Conservation (phyloP, 148 eudicot genomes). For the Vaccinium darrowii region DNA sequence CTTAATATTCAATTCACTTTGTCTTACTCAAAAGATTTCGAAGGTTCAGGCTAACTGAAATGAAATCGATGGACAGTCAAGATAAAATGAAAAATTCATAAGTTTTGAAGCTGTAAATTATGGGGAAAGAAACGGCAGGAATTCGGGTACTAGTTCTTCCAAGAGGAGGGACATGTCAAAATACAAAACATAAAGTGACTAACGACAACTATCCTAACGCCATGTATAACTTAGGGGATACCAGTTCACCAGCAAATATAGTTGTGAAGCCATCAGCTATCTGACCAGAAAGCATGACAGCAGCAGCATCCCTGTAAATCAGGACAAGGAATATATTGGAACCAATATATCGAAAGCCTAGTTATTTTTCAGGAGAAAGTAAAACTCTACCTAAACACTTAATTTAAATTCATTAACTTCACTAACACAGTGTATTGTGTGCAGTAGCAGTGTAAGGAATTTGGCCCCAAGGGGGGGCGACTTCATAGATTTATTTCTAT, state of each 20-base stretch:
- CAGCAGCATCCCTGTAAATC: conserved; percentile 66
- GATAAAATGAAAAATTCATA: no score
- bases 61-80: neutral
- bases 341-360: conserved; percentile 14
- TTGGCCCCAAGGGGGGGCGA: no score
- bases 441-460: no score
- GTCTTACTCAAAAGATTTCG: neutral
- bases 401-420: neutral
- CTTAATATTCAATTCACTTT: neutral
- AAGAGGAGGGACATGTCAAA: neutral
- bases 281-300: conserved; percentile 91
- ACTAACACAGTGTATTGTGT: neutral
- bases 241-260: conserved; percentile 90
- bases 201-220: neutral
- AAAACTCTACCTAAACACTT: neutral
- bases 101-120: neutral
- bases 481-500: no score
- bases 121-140: no score
- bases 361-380: neutral
- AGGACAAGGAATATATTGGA: neutral
- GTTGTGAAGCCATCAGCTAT: conserved; percentile 87
- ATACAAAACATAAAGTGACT: neutral
- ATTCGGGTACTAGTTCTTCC: neutral
- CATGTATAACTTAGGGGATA: conserved; percentile 25
- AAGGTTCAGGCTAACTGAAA: no score